Evolutionary conservation across 1,284 basidiomycete genomes (phyloP).

Genomic region (Pholiota adiposa): DNA sequence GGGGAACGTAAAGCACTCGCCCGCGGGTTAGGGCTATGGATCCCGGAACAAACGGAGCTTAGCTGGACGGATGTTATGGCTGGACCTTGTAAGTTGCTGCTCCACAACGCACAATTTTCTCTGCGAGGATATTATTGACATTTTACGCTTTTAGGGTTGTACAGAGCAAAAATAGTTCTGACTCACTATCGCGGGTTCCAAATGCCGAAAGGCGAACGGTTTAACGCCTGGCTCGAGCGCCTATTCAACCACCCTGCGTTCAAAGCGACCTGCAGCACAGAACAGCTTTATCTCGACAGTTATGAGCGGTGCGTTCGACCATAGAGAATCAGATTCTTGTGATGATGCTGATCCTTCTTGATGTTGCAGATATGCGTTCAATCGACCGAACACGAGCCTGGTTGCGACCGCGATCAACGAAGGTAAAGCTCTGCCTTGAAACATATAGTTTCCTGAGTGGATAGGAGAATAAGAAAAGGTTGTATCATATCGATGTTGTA

Average conservation of each 20-base stretch:
- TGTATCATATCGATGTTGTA: not conserved
- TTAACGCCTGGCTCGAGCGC: slow-evolving; percentile 57
- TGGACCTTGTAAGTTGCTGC: slow-evolving; percentile 67
- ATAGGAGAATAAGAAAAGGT: not conserved
- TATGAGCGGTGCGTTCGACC: slow-evolving; percentile 62
- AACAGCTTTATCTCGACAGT: slow-evolving; percentile 75
- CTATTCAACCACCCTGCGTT: slow-evolving; percentile 68
- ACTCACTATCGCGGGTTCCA: slow-evolving; percentile 73
- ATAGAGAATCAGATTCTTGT: not conserved
- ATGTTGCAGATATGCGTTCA: slow-evolving; percentile 71
- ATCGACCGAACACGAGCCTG: slow-evolving; percentile 73
- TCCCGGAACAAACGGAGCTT: slow-evolving; percentile 52
- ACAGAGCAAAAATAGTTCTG: slow-evolving; percentile 67
- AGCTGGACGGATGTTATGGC: slow-evolving; percentile 74
- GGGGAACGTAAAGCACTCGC: slow-evolving; percentile 37
- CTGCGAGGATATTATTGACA: not conserved
- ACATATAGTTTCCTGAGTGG: not conserved
- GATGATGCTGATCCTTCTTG: not conserved
- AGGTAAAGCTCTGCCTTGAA: slow-evolving; percentile 62
- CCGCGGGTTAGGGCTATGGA: slow-evolving; percentile 57
- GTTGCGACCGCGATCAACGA: slow-evolving; percentile 75
- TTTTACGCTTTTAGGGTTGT: slow-evolving; percentile 54
- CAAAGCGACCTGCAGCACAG: slow-evolving; percentile 70
- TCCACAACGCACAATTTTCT: not conserved
- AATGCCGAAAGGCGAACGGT: slow-evolving; percentile 50